phyloP scores from a whole-genome alignment of 495 filamentous ascomycete species.

The Talaromyces adpressus region DNA sequence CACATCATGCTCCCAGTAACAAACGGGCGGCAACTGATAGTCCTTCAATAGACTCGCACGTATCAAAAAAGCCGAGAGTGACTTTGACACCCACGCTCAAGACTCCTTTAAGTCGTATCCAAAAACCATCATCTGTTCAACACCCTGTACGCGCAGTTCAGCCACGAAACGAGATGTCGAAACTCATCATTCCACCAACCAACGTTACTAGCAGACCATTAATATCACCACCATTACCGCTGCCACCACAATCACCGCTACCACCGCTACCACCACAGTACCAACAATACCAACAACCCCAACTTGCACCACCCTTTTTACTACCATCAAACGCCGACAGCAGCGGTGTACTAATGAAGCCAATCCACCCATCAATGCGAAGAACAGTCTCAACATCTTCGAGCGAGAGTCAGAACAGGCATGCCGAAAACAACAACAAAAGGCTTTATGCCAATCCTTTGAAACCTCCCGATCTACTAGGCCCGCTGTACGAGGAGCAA shows the following conservation, averaged over 20 bases:
- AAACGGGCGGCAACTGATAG: neutral
- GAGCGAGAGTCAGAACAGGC: neutral
- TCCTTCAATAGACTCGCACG: neutral
- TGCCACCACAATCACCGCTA: neutral
- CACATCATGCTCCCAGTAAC: neutral
- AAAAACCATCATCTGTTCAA: neutral
- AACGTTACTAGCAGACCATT: neutral
- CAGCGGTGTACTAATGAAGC: neutral
- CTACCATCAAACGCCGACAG: neutral
- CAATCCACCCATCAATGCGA: neutral
- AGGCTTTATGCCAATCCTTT: slow-evolving; percentile 18
- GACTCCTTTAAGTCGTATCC: neutral
- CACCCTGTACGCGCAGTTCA: neutral
- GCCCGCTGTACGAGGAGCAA: slow-evolving; percentile 59
- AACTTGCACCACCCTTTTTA: neutral
- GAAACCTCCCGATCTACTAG: slow-evolving; percentile 67
- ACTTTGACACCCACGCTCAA: neutral
- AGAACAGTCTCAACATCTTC: neutral
- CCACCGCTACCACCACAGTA: neutral
- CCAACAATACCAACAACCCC: neutral
- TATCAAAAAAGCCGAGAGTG: neutral
- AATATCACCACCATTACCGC: neutral
- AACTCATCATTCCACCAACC: neutral
- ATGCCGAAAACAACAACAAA: neutral
- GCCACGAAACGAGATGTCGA: neutral